phyloP scores from a whole-genome alignment of 1,139 yeast species.

The Debaryomyces sp. region DNA sequence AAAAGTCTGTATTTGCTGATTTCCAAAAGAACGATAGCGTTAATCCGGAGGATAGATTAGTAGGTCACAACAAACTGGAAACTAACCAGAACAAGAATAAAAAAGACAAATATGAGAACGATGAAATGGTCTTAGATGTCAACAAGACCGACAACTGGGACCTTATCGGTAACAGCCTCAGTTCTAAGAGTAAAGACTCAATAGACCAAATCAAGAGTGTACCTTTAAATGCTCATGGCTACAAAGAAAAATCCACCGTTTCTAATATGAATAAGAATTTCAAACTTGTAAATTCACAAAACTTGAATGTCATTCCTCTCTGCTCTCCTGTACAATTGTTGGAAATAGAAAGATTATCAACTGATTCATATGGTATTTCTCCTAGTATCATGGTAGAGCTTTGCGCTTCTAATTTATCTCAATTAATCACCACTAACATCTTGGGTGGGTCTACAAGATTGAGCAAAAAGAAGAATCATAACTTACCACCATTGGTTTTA shows the following conservation, averaged over 20 bases:
- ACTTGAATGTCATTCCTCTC: conserved; percentile 47
- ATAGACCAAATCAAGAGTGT: background rate
- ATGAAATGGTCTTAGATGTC: conserved; percentile 71
- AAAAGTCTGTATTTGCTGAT: conserved; percentile 76
- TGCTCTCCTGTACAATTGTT: conserved; percentile 81
- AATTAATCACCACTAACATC: conserved; percentile 54
- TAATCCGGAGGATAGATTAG: conserved; percentile 65
- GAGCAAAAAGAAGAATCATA: conserved; percentile 59
- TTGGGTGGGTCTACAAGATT: conserved; percentile 72
- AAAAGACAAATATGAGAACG: conserved; percentile 58
- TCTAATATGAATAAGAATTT: conserved; percentile 14
- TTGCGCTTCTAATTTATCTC: conserved; percentile 69
- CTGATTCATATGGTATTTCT: conserved; percentile 55
- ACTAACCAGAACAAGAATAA: conserved; percentile 34
- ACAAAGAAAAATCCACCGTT: background rate
- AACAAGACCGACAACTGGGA: conserved; percentile 62
- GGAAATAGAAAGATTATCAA: conserved; percentile 71
- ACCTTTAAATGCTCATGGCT: background rate
- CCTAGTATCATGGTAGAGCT: conserved; percentile 62
- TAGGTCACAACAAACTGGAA: conserved; percentile 67
- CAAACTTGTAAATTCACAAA: conserved; percentile 25
- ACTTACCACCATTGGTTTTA: conserved; percentile 77
- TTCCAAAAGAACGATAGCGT: conserved; percentile 66
- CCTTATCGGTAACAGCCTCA: conserved; percentile 28
- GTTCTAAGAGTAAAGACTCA: background rate